These are phyloP conservation scores for Candida hungchunana DNA, from an alignment of 805 yeast species.

Conservation along the genomic window DNA sequence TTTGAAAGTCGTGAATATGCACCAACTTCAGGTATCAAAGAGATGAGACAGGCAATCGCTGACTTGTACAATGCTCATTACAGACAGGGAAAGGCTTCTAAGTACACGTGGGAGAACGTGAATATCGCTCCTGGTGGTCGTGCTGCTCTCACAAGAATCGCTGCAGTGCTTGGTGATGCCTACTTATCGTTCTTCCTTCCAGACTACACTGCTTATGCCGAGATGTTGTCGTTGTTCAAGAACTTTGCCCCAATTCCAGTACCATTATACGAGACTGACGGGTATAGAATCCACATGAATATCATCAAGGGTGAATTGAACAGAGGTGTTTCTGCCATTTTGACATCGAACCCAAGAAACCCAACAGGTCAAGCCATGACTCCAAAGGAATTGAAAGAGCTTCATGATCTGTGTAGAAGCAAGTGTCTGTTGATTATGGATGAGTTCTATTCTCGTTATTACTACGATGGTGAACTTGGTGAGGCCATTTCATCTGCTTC, in stretches of 20 bases:
- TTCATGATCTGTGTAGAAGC: slow-evolving; percentile 48
- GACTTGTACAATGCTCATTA: slow-evolving; percentile 51
- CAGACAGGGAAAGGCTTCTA: slow-evolving; percentile 43
- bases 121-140: slow-evolving; percentile 64
- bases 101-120: slow-evolving; percentile 56
- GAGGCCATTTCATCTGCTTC: slow-evolving; percentile 47
- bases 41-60: slow-evolving; percentile 54
- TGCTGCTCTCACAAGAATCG: slow-evolving; percentile 59
- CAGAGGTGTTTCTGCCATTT: slow-evolving; percentile 54
- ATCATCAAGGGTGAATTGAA: slow-evolving; percentile 47
- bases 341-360: slow-evolving; percentile 59
- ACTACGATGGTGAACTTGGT: slow-evolving; percentile 52
- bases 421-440: slow-evolving; percentile 58
- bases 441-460: slow-evolving; percentile 57
- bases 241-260: slow-evolving; percentile 62
- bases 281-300: slow-evolving; percentile 51
- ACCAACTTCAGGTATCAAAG: slow-evolving; percentile 55
- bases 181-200: slow-evolving; percentile 57
- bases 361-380: slow-evolving; percentile 57
- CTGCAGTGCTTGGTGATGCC: slow-evolving; percentile 55
- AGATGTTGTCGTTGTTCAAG: slow-evolving; percentile 58
- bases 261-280: slow-evolving; percentile 53
- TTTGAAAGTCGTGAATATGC: slow-evolving; percentile 52
- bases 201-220: slow-evolving; percentile 63
- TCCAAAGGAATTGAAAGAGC: slow-evolving; percentile 39